Evolutionary conservation across 441 rosid genomes (phyloP), one percentile per base, ranked within the genome.

Genomic region (Arabidopsis hybrid): DNA sequence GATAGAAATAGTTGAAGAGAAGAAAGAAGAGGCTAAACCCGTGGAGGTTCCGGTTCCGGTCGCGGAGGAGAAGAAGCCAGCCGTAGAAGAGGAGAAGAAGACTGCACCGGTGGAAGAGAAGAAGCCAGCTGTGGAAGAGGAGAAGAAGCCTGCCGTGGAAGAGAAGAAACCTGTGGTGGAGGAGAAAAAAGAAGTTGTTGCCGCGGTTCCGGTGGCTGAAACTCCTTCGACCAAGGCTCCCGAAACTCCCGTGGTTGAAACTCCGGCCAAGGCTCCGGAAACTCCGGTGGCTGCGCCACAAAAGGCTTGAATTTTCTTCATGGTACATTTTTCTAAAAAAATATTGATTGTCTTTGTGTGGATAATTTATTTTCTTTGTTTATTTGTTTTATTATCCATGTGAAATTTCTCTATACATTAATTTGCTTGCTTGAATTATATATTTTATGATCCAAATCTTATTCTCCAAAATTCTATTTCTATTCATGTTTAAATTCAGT

Each of bases 391-490:
- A 68, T 35, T 60, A 75, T 60, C 78, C 73, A 67, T 75, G 74
- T 51, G 78, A 75, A 16, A 10, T 52, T 60, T 42, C 64, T 60
- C 4, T 60, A 52, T 21, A 49, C 40, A 43, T 67, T 42, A 51
- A 39, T 67, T 67, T 67, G 61, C 50, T 60, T 68, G 78, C 29
- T 67, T 68, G 64, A 40, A 35, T 52, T 31, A 40, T 18, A 61
- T 62, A 4, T 53, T 62, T 13, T n/a, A 14, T 58, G 85, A 92
- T 39, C 89, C 93, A 18, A 82, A 86, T 79, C 82, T 89, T 77
- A 87, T 92, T 63, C 88, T 86, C 75, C 91, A 13, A 87, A 77
- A n/a, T 31, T 39, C 1, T 71, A 10, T 29, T 16, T 31, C 8
- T 39, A n/a, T 9, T 35, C 14, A 45, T 14, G 16, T 45, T 69